Conservation (phyloP, 192 early-diverging fungal species). For the Entomortierella parvispora region DNA sequence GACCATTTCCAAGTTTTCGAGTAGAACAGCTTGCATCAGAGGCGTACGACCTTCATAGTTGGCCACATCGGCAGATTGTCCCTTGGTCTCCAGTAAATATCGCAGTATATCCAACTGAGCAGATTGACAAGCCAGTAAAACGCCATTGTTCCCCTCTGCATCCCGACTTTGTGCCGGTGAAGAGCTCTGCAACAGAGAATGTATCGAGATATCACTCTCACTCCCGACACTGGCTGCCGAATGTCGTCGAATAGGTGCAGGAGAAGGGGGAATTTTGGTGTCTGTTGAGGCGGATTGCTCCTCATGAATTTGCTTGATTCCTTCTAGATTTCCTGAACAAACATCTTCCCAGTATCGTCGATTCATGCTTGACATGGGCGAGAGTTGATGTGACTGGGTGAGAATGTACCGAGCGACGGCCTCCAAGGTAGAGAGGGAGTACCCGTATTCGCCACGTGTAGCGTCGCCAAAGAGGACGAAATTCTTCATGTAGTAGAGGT, state of each 20-base stretch:
- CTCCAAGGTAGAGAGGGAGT: constrained; percentile 60
- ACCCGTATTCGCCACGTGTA: constrained; percentile 54
- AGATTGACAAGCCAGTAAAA: constrained; percentile 52
- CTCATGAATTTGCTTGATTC: constrained; percentile 10
- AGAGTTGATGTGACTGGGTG: constrained; percentile 32
- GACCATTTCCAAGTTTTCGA: constrained; percentile 37
- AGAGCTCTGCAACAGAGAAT: constrained; percentile 8
- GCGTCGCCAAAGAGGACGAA: constrained; percentile 56
- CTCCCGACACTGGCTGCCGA: constrained; percentile 23
- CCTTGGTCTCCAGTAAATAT: constrained; percentile 29
- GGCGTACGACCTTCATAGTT: constrained; percentile 55
- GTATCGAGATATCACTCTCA: constrained; percentile 6
- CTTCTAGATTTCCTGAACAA: constrained; percentile 35
- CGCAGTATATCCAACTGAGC: constrained; percentile 34
- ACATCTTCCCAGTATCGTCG: constrained; percentile 48
- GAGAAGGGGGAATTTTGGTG: not conserved
- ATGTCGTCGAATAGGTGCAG: constrained; percentile 1
- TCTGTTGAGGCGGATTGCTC: not conserved
- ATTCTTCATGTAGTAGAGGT: constrained; percentile 62
- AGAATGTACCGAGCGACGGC: constrained; percentile 57
- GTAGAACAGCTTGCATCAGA: constrained; percentile 48
- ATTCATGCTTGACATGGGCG: constrained; percentile 47
- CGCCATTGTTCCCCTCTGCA: constrained; percentile 48
- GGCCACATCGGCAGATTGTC: constrained; percentile 14
- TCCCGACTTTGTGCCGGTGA: constrained; percentile 50